phyloP scores from a whole-genome alignment of 176 grass and related monocot genomes.

The Oryza brachyantha region DNA sequence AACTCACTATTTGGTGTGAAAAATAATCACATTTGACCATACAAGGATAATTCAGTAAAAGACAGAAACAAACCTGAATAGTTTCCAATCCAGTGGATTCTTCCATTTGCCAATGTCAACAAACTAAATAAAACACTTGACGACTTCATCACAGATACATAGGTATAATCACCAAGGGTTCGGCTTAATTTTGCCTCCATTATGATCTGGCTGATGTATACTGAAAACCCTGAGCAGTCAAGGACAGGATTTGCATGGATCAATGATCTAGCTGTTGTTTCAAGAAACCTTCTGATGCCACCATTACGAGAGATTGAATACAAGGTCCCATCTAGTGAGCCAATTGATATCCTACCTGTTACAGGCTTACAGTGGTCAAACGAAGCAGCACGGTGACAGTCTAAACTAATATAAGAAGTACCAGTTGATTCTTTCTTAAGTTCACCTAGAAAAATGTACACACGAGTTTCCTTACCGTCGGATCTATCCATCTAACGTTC shows the following conservation, averaged over 20 bases:
- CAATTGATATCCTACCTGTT: slow-evolving; percentile 87
- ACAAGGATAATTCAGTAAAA: slow-evolving; percentile 5
- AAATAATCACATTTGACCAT: background rate
- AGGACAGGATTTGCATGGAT: slow-evolving; percentile 61
- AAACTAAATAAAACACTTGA: slow-evolving; percentile 52
- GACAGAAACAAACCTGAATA: slow-evolving; percentile 52
- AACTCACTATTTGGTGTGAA: background rate
- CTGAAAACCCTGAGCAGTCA: slow-evolving; percentile 69
- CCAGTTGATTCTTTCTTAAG: no score
- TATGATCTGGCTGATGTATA: slow-evolving; percentile 56
- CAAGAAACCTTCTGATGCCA: slow-evolving; percentile 55
- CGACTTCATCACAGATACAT: slow-evolving; percentile 55
- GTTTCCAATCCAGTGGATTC: slow-evolving; percentile 62
- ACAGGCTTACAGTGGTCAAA: slow-evolving; percentile 7
- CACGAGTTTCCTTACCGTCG: no score
- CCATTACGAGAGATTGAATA: slow-evolving; percentile 75
- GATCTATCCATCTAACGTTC: no score
- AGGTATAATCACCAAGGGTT: slow-evolving; percentile 43
- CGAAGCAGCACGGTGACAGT: background rate
- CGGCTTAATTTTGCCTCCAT: slow-evolving; percentile 57
- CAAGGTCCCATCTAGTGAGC: slow-evolving; percentile 70
- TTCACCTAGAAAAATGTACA: no score
- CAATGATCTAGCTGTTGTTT: slow-evolving; percentile 52
- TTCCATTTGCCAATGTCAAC: slow-evolving; percentile 71
- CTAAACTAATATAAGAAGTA: no score